phyloP scores from a whole-genome alignment of 169 alveolate species.

The Cryptosporidium canis region DNA sequence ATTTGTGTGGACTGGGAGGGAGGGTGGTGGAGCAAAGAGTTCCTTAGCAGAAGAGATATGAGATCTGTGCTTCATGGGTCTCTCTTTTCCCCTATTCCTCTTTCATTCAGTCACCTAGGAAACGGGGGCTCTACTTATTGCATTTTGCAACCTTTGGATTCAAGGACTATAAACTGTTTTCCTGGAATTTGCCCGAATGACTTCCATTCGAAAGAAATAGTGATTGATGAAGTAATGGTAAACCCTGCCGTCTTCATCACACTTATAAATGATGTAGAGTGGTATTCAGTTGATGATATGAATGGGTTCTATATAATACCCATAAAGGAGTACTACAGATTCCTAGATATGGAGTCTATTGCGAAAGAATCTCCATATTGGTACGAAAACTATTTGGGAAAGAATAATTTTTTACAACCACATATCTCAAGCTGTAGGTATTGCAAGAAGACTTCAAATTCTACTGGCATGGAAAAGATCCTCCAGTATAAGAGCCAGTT shows the following conservation, averaged over 20 bases:
- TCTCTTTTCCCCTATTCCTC: slow-evolving; percentile 44
- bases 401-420: slow-evolving; percentile 40
- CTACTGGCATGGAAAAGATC: slow-evolving; percentile 61
- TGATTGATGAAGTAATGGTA: slow-evolving; percentile 57
- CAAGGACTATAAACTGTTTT: slow-evolving; percentile 49
- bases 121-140: slow-evolving; percentile 26
- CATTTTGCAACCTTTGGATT: slow-evolving; percentile 65
- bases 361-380: slow-evolving; percentile 72
- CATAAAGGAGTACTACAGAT: slow-evolving; percentile 53
- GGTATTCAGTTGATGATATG: slow-evolving; percentile 64
- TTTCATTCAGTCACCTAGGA: slow-evolving; percentile 45
- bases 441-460: slow-evolving; percentile 36
- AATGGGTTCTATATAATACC: slow-evolving; percentile 71
- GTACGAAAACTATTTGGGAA: slow-evolving; percentile 45
- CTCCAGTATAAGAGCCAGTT: slow-evolving; percentile 25
- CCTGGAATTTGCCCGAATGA: not conserved
- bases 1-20: slow-evolving; percentile 86
- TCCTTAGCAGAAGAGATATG: slow-evolving; percentile 87
- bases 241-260: slow-evolving; percentile 67
- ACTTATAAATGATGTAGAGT: slow-evolving; percentile 39
- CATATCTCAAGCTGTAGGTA: slow-evolving; percentile 34
- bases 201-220: not conserved
- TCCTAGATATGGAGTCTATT: slow-evolving; percentile 60
- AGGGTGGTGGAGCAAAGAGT: slow-evolving; percentile 87
- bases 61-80: slow-evolving; percentile 77